A percentile compares a stretch with the other conserved stretches of the same genome.
Conservation (phyloP, 148 eudicot genomes). For the Fagopyrum homotropicum region DNA sequence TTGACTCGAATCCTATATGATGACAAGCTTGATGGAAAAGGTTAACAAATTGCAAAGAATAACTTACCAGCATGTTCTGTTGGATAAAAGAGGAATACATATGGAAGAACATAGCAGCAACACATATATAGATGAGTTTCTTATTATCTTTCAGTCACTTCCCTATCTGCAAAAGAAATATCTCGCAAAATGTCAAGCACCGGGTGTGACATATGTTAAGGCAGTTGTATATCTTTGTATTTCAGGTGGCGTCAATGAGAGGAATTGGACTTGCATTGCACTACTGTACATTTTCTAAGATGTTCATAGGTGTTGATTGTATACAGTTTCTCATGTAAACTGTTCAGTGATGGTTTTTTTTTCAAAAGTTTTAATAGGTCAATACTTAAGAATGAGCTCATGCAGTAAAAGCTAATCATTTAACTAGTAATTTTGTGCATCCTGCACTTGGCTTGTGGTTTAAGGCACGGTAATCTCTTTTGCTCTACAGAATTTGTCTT, state of each 20-base stretch:
- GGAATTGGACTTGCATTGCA: not conserved
- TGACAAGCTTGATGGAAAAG: constrained; percentile 5
- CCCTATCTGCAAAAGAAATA: not conserved
- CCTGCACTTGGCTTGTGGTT: not conserved
- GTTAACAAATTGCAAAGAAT: not conserved
- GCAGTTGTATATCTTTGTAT: not conserved
- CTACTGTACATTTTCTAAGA: not conserved
- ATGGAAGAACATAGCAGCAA: not conserved
- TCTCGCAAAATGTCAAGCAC: not conserved
- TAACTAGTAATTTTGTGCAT: not conserved
- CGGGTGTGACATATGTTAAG: not conserved
- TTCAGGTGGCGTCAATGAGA: not conserved
- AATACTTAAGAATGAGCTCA: not conserved
- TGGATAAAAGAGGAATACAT: not conserved
- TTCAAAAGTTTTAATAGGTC: not conserved
- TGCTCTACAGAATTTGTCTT: not conserved
- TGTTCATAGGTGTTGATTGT: not conserved
- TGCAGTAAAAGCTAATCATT: not conserved
- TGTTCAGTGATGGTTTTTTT: not conserved
- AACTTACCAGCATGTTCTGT: not conserved
- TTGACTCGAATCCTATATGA: not conserved
- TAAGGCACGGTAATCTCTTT: not conserved
- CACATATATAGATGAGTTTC: not conserved
- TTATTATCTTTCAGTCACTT: not conserved
- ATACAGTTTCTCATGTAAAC: not conserved